These are phyloP conservation scores for Cicer judaicum DNA, from an alignment of 306 rosid genomes.

Conservation along the genomic window DNA sequence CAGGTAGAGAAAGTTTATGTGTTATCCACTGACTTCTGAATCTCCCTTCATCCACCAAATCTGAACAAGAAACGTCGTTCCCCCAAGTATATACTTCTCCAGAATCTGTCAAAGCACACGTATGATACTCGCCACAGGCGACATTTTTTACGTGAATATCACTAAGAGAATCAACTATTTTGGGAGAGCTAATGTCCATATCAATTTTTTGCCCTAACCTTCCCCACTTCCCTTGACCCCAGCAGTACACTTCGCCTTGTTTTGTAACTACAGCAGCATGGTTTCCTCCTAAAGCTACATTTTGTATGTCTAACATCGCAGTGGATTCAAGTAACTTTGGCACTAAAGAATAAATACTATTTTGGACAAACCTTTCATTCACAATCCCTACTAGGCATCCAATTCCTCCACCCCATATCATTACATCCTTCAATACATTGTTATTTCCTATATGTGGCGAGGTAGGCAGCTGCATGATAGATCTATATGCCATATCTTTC, in stretches of 20 bases:
- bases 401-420: constrained; percentile 88
- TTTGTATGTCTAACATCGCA: constrained; percentile 67
- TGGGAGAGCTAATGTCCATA: constrained; percentile 66
- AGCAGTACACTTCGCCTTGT: constrained; percentile 85
- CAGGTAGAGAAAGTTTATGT: constrained; percentile 58
- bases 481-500: constrained; percentile 47
- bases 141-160: constrained; percentile 60
- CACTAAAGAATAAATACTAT: constrained; percentile 55
- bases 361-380: constrained; percentile 49
- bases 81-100: constrained; percentile 89
- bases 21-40: constrained; percentile 72
- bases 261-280: constrained; percentile 82
- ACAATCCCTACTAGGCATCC: constrained; percentile 57
- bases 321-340: constrained; percentile 81
- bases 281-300: constrained; percentile 75
- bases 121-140: constrained; percentile 79
- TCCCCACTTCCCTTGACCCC: constrained; percentile 85
- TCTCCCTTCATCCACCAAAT: constrained; percentile 50
- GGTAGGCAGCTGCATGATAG: constrained; percentile 45
- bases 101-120: constrained; percentile 69
- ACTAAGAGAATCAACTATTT: constrained; percentile 67
- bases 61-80: constrained; percentile 55
- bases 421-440: constrained; percentile 69
- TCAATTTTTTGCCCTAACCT: constrained; percentile 74
- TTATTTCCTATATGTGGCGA: constrained; percentile 54